phyloP scores from a whole-genome alignment of 768 basidiomycete species.

The Leucocoprinus leucothites region DNA sequence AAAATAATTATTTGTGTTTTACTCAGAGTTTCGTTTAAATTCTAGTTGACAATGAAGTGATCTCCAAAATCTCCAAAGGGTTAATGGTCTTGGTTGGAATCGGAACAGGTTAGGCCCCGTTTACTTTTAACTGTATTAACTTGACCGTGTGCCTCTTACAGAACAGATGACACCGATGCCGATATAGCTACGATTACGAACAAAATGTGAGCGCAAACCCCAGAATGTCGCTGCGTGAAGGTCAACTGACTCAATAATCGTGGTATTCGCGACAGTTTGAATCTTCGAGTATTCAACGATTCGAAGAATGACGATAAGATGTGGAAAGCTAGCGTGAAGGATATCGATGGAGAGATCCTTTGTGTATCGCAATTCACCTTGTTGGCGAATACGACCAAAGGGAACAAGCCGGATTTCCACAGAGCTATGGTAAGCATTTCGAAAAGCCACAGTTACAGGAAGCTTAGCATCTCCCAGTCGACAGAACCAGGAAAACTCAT shows the following conservation, averaged over 20 bases:
- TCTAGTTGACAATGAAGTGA: conserved; percentile 72
- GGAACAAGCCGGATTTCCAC: conserved; percentile 91
- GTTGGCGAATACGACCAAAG: conserved; percentile 82
- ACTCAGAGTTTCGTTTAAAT: not conserved
- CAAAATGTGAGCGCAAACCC: conserved; percentile 65
- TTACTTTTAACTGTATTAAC: not conserved
- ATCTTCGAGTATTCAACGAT: conserved; percentile 72
- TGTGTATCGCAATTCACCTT: conserved; percentile 96
- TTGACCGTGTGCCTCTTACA: conserved; percentile 18
- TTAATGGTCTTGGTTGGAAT: conserved; percentile 92
- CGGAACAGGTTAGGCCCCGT: conserved; percentile 56
- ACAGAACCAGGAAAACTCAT: conserved; percentile 62
- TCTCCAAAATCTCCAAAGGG: conserved; percentile 82
- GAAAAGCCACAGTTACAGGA: not conserved
- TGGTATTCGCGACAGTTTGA: conserved; percentile 43
- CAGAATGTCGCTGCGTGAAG: not conserved
- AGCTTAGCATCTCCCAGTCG: conserved; percentile 45
- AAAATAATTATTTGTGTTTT: not conserved
- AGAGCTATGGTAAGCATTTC: conserved; percentile 72
- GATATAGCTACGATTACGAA: conserved; percentile 74
- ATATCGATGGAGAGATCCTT: conserved; percentile 85
- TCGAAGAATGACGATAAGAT: conserved; percentile 48
- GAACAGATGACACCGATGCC: conserved; percentile 72
- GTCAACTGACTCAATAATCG: conserved; percentile 6
- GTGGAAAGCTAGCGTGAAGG: conserved; percentile 89